Conservation (phyloP, 352 stramenopile species). For the Thraustotheca clavata region DNA sequence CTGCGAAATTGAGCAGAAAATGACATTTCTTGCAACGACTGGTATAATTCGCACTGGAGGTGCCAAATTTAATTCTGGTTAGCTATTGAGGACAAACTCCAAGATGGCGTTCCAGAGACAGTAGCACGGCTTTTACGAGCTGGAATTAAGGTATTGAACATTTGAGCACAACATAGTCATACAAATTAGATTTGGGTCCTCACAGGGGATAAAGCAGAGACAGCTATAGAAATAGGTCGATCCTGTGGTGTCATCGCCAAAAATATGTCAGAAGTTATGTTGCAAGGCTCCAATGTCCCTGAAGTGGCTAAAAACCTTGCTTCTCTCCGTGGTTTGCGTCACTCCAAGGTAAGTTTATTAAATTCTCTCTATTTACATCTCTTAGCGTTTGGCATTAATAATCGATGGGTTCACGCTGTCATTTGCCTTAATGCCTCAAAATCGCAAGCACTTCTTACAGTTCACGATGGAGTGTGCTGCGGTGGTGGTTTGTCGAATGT, state of each 20-base stretch:
- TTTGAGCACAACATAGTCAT: neutral
- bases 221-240: constrained; percentile 97
- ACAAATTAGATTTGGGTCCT: constrained; percentile 83
- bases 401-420: constrained; percentile 60
- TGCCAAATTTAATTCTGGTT: neutral
- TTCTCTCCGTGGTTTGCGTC: neutral
- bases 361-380: neutral
- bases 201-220: constrained; percentile 98
- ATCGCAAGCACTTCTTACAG: constrained; percentile 57
- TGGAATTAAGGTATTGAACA: constrained; percentile 89
- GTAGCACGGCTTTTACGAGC: constrained; percentile 85
- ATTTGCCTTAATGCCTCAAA: constrained; percentile 40
- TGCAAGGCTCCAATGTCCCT: constrained; percentile 35
- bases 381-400: constrained; percentile 60
- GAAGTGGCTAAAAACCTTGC: constrained; percentile 46
- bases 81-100: constrained; percentile 96
- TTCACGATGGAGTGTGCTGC: constrained; percentile 64
- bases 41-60: neutral
- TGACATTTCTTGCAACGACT: constrained; percentile 80
- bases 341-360: neutral
- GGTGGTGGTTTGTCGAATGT: constrained; percentile 84
- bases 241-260: constrained; percentile 74
- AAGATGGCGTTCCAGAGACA: constrained; percentile 93
- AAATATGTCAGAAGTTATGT: constrained; percentile 71
- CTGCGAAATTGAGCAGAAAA: constrained; percentile 72